Conservation (phyloP, 768 basidiomycete species). For the Panaeolus cyanescens region DNA sequence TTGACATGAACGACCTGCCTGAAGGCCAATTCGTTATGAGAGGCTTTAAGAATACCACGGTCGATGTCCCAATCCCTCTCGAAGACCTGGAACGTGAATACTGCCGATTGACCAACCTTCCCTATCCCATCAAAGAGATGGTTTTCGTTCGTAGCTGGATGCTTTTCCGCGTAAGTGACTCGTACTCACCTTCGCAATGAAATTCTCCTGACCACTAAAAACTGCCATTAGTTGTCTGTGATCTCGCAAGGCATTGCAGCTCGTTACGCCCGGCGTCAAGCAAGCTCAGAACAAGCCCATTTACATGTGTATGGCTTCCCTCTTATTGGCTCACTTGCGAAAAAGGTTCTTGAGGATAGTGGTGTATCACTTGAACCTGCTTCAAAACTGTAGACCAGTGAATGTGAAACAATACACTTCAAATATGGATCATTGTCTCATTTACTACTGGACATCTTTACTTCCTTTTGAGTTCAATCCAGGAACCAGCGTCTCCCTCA, state of each 20-base stretch:
- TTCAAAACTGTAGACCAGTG: constrained; percentile 30
- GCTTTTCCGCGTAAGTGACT: constrained; percentile 66
- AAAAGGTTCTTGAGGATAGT: constrained; percentile 54
- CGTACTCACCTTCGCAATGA: background rate
- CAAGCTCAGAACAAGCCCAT: constrained; percentile 80
- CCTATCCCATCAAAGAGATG: constrained; percentile 81
- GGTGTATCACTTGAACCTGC: constrained; percentile 34
- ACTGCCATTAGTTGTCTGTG: constrained; percentile 53
- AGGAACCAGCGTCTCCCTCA: too few species aligned
- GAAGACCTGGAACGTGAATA: constrained; percentile 84
- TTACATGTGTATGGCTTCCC: constrained; percentile 51
- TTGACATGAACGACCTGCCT: constrained; percentile 46
- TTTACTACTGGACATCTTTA: background rate
- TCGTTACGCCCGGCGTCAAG: constrained; percentile 81
- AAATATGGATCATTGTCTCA: constrained; percentile 1
- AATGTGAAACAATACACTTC: too few species aligned
- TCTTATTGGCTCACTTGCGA: constrained; percentile 65
- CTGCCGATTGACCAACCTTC: constrained; percentile 61
- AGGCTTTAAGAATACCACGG: constrained; percentile 65
- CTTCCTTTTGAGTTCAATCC: too few species aligned
- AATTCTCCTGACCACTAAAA: background rate
- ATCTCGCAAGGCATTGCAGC: constrained; percentile 93
- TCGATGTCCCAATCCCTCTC: constrained; percentile 60
- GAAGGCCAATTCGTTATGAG: constrained; percentile 32
- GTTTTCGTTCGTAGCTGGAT: constrained; percentile 85